Conservation (phyloP, 225 moss, liverwort and hornwort genomes). For the Physcomitrellopsis africana region DNA sequence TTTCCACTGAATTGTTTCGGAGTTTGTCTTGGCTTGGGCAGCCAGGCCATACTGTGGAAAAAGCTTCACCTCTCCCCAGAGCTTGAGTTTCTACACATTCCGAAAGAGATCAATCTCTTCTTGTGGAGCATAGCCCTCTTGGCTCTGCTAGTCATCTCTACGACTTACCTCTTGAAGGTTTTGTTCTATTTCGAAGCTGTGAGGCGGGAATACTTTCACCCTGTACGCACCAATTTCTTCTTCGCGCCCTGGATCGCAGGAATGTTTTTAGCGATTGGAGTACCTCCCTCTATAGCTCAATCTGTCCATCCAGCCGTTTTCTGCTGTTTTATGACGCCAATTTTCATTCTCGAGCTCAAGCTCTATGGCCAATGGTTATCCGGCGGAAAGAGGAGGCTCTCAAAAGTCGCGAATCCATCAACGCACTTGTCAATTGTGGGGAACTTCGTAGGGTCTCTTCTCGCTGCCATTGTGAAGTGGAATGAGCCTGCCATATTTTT, state of each 20-base stretch:
- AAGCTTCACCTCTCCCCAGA: conserved; percentile 36
- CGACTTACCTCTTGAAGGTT: conserved; percentile 43
- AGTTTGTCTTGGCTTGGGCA: conserved; percentile 53
- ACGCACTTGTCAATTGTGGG: conserved; percentile 65
- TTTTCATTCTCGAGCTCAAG: conserved; percentile 58
- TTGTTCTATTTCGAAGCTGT: conserved; percentile 55
- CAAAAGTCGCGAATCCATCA: conserved; percentile 71
- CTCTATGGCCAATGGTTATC: conserved; percentile 71
- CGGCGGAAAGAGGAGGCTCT: conserved; percentile 50
- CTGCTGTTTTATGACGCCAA: conserved; percentile 53
- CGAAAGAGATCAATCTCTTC: conserved; percentile 45
- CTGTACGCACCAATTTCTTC: conserved; percentile 68
- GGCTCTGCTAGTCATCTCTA: conserved; percentile 41
- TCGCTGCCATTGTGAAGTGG: conserved; percentile 51
- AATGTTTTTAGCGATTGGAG: conserved; percentile 55
- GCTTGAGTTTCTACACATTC: conserved; percentile 47
- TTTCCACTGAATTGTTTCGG: conserved; percentile 58
- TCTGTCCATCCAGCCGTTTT: conserved; percentile 49
- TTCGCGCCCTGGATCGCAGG: conserved; percentile 68
- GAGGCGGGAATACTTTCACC: conserved; percentile 58
- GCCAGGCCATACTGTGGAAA: conserved; percentile 62
- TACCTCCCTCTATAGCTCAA: conserved; percentile 40
- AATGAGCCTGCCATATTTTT: conserved; percentile 57
- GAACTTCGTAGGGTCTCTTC: conserved; percentile 59
- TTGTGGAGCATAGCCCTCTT: conserved; percentile 59